Evolutionary conservation across 768 basidiomycete species (phyloP).

Genomic region (Cyclocybe cylindracea): DNA sequence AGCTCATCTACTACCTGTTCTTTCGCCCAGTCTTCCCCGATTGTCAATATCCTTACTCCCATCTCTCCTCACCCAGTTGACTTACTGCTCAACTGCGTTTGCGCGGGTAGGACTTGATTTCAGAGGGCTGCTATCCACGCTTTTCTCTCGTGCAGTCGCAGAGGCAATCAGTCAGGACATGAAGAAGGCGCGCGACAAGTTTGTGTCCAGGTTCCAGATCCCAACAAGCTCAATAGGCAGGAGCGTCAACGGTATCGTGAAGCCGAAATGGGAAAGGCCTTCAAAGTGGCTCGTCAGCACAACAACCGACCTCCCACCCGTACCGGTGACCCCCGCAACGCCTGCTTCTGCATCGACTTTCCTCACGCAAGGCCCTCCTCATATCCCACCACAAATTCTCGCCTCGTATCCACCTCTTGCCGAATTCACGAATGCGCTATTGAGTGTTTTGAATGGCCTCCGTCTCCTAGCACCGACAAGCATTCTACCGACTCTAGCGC

Average conservation of each 20-base stretch:
- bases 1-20: conserved; percentile 65
- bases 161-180: conserved; percentile 57
- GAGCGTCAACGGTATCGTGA: conserved; percentile 12
- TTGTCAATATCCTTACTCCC: conserved; percentile 67
- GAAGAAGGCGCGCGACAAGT: conserved; percentile 37
- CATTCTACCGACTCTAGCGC: conserved; percentile 50
- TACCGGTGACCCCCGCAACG: conserved; percentile 23
- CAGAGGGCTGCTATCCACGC: conserved; percentile 60
- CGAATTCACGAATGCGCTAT: conserved; percentile 66
- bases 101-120: conserved; percentile 94
- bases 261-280: conserved; percentile 30
- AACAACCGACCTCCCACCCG: conserved; percentile 31
- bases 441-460: conserved; percentile 76
- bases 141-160: conserved; percentile 67
- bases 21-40: conserved; percentile 61
- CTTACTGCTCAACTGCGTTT: conserved; percentile 92
- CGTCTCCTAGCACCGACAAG: conserved; percentile 76
- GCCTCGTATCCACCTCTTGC: conserved; percentile 79
- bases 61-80: conserved; percentile 87
- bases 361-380: conserved; percentile 38
- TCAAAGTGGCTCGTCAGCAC: conserved; percentile 53
- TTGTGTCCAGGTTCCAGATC: conserved; percentile 32
- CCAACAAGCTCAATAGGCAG: conserved; percentile 9
- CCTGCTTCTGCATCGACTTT: conserved; percentile 25
- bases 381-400: conserved; percentile 72